A percentile compares a stretch with the other conserved stretches of the same genome.
Conservation (phyloP, 2,329 filamentous ascomycete species). For the Ceratocystis variospora region DNA sequence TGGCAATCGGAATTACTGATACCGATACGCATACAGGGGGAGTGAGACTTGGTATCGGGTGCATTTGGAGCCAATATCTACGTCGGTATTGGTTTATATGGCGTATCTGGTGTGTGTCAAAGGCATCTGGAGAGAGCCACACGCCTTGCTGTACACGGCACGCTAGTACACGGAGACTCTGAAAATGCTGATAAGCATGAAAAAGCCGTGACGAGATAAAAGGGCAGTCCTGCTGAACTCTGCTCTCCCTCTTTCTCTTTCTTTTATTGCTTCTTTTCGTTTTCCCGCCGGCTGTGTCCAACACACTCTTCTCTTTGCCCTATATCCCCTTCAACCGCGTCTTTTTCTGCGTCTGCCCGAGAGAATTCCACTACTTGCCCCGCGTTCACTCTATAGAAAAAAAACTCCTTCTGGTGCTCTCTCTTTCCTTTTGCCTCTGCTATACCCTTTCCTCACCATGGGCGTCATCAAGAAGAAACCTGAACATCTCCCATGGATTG, state of each 20-base stretch:
- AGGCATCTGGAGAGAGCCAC: neutral
- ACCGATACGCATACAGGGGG: neutral
- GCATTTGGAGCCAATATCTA: neutral
- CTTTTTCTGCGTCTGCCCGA: neutral
- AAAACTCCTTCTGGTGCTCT: neutral
- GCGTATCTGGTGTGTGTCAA: neutral
- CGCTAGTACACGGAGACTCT: neutral
- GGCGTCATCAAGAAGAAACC: constrained; percentile 27
- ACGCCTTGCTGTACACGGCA: neutral
- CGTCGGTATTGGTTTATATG: neutral
- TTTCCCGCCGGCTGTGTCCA: neutral
- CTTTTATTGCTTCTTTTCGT: too few relatives aligned
- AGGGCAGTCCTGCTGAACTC: neutral
- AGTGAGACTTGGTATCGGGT: neutral
- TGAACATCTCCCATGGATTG: constrained; percentile 47
- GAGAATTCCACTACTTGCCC: too few relatives aligned
- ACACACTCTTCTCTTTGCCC: neutral
- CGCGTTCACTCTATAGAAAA: too few relatives aligned
- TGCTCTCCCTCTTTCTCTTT: neutral
- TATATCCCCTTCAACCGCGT: neutral
- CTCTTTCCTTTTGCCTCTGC: neutral
- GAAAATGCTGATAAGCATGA: neutral
- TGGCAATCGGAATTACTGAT: neutral
- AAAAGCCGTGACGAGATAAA: neutral
- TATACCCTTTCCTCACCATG: constrained; percentile 25